phyloP scores from a whole-genome alignment of 371 early-diverging fungal species.

The Lichtheimia ramosa region DNA sequence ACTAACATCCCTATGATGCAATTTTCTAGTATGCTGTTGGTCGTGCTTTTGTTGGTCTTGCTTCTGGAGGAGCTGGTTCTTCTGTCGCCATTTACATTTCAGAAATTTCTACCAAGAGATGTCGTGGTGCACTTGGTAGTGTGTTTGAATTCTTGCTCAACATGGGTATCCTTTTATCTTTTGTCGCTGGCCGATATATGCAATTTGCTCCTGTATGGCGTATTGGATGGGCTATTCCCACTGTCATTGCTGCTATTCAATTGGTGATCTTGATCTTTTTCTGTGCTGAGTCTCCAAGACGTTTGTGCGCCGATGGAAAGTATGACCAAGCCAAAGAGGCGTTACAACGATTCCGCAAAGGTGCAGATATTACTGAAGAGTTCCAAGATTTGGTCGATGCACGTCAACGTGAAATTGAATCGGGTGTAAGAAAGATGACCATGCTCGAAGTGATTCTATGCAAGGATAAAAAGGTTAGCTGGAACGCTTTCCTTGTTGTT shows the following conservation, averaged over 20 bases:
- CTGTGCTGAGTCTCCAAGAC: constrained; percentile 81
- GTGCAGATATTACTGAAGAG: constrained; percentile 43
- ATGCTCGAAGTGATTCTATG: constrained; percentile 37
- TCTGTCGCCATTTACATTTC: constrained; percentile 71
- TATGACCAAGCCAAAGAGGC: constrained; percentile 53
- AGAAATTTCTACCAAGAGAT: constrained; percentile 76
- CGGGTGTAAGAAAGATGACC: constrained; percentile 21
- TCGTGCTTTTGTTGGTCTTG: constrained; percentile 84
- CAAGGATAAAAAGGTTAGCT: constrained; percentile 31
- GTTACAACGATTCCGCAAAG: constrained; percentile 61
- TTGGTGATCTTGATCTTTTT: constrained; percentile 54
- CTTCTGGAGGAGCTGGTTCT: constrained; percentile 66
- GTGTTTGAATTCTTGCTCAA: constrained; percentile 63
- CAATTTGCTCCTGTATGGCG: constrained; percentile 68
- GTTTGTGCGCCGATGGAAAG: constrained; percentile 53
- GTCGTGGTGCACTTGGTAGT: constrained; percentile 71
- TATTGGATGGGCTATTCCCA: constrained; percentile 57
- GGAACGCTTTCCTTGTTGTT: constrained; percentile 41
- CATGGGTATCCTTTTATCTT: constrained; percentile 72
- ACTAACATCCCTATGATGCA: not conserved
- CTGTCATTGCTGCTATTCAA: constrained; percentile 65
- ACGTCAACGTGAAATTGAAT: constrained; percentile 33
- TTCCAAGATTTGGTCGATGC: constrained; percentile 31
- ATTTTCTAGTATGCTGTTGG: constrained; percentile 60
- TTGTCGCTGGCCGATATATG: constrained; percentile 63